phyloP scores from a whole-genome alignment of 1,284 basidiomycete species.

The Moesziomyces antarcticus region DNA sequence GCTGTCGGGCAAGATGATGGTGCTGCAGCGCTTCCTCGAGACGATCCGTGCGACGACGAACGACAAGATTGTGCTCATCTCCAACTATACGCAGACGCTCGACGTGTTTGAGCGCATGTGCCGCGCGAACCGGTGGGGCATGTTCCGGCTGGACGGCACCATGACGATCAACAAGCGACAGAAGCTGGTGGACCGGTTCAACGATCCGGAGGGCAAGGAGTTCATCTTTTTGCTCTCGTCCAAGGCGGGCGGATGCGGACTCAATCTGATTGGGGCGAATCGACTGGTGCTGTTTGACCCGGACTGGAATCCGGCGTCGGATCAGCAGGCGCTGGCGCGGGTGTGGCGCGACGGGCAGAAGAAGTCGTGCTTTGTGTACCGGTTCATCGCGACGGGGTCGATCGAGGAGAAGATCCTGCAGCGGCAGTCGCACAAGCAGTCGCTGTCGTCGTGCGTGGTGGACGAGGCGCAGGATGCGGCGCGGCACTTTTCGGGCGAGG shows the following conservation, averaged over 20 bases:
- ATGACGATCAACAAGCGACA: slow-evolving; percentile 95
- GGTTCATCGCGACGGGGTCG: slow-evolving; percentile 95
- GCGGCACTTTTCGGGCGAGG: slow-evolving; percentile 91
- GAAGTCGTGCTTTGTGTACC: slow-evolving; percentile 93
- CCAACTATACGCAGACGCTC: slow-evolving; percentile 97
- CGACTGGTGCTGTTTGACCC: slow-evolving; percentile 96
- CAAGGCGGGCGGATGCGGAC: slow-evolving; percentile 97
- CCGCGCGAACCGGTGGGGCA: slow-evolving; percentile 78
- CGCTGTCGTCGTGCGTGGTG: slow-evolving; percentile 94
- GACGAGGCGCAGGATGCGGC: slow-evolving; percentile 97
- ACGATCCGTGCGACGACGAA: slow-evolving; percentile 67
- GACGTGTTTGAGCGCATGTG: slow-evolving; percentile 74
- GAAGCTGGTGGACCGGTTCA: slow-evolving; percentile 97
- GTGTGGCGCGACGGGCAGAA: slow-evolving; percentile 99
- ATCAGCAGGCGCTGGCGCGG: slow-evolving; percentile 96
- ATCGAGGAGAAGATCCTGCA: slow-evolving; percentile 99
- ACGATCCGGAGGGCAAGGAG: slow-evolving; percentile 92
- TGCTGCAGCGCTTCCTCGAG: slow-evolving; percentile 76
- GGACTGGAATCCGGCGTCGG: slow-evolving; percentile 98
- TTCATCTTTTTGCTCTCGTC: slow-evolving; percentile 97
- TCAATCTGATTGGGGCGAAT: slow-evolving; percentile 98
- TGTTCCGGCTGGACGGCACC: slow-evolving; percentile 90
- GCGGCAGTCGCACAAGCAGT: slow-evolving; percentile 88
- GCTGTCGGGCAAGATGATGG: slow-evolving; percentile 75
- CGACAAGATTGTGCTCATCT: slow-evolving; percentile 98